phyloP scores from a whole-genome alignment of 176 grass and related monocot genomes.

The Phoenix dactylifera region DNA sequence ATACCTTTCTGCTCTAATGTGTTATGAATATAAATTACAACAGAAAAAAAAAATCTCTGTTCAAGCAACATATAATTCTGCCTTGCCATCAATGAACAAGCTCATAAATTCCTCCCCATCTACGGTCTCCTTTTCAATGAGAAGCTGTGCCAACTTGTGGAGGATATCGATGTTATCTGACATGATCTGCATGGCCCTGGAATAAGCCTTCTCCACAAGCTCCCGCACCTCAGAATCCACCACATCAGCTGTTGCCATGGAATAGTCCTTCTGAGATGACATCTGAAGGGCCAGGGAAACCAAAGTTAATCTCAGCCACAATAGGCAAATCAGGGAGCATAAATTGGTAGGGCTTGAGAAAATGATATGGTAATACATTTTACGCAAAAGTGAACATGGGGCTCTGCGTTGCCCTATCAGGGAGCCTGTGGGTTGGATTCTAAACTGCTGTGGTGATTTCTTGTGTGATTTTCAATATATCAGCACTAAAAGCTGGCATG shows the following conservation, averaged over 20 bases:
- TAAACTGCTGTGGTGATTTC: too few relatives aligned
- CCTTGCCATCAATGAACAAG: constrained; percentile 88
- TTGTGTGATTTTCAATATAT: too few relatives aligned
- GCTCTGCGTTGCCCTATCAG: too few relatives aligned
- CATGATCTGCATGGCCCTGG: constrained; percentile 61
- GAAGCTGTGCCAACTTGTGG: constrained; percentile 76
- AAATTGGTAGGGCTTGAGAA: too few relatives aligned
- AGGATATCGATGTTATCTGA: constrained; percentile 79
- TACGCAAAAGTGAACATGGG: too few relatives aligned
- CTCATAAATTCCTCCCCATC: constrained; percentile 99
- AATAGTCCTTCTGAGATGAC: constrained; percentile 94
- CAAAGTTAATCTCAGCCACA: neutral
- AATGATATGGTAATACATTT: too few relatives aligned
- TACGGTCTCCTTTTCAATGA: constrained; percentile 94
- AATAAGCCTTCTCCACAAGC: constrained; percentile 73
- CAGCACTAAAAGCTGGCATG: too few relatives aligned
- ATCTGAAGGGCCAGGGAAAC: constrained; percentile 41
- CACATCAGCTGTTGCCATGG: constrained; percentile 85
- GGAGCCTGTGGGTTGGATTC: too few relatives aligned
- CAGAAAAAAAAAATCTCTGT: neutral
- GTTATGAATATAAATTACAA: constrained; percentile 8
- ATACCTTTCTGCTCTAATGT: neutral
- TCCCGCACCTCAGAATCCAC: constrained; percentile 90
- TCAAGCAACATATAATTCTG: constrained; percentile 74
- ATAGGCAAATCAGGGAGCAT: too few relatives aligned